A percentile compares a stretch with the other conserved stretches of the same genome.
phyloP scores from a whole-genome alignment of 768 basidiomycete species.

The Serendipita sp. region DNA sequence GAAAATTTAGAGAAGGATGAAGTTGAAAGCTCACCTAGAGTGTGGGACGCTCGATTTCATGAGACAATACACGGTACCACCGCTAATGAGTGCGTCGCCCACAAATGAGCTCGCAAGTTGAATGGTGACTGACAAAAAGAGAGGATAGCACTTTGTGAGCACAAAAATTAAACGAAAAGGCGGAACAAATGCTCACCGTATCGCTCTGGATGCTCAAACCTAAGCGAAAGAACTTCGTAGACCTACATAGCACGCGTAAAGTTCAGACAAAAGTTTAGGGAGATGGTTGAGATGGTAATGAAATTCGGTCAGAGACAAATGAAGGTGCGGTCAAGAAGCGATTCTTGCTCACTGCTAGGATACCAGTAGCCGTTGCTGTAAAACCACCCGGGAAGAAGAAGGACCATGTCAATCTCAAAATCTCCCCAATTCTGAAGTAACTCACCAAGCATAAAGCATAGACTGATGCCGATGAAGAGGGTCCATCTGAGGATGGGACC shows the following conservation, averaged over 20 bases:
- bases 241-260: neutral
- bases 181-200: neutral
- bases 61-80: constrained; percentile 3
- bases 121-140: neutral
- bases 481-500: neutral
- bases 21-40: neutral
- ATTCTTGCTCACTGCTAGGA: neutral
- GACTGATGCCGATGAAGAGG: neutral
- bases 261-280: no score
- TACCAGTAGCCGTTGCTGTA: neutral
- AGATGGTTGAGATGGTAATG: no score
- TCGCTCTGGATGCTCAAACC: neutral
- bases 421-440: no score
- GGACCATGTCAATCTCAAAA: no score
- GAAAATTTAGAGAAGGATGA: no score
- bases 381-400: no score
- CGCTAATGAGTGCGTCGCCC: neutral
- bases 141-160: neutral
- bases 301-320: no score
- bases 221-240: neutral
- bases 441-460: neutral
- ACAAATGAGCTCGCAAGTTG: neutral
- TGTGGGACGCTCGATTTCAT: neutral
- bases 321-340: no score
- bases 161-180: neutral